phyloP scores from a whole-genome alignment of 2,329 filamentous ascomycete genomes.

The Didymosphaeria variabile region DNA sequence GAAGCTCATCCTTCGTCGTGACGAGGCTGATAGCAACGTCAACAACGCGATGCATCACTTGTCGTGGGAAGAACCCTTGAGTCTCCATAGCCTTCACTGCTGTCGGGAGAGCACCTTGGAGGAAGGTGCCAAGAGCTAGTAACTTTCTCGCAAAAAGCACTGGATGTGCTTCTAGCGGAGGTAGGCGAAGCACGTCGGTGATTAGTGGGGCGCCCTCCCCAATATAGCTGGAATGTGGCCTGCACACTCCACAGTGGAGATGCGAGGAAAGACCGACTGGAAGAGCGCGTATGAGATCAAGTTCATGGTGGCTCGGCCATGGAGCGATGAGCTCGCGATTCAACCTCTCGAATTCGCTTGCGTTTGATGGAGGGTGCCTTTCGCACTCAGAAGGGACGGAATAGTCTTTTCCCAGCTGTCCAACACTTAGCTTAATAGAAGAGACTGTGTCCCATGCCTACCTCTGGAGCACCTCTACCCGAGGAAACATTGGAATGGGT shows the following conservation, averaged over 20 bases:
- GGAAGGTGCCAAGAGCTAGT: slow-evolving; percentile 41
- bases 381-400: neutral
- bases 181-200: slow-evolving; percentile 44
- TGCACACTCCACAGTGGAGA: slow-evolving; percentile 51
- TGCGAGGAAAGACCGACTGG: slow-evolving; percentile 43
- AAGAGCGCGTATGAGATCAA: slow-evolving; percentile 48
- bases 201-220: slow-evolving; percentile 30
- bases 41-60: slow-evolving; percentile 41
- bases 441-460: neutral
- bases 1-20: slow-evolving; percentile 52
- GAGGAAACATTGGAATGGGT: neutral
- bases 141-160: slow-evolving; percentile 46
- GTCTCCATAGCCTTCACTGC: slow-evolving; percentile 23
- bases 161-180: slow-evolving; percentile 35
- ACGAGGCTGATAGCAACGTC: slow-evolving; percentile 42
- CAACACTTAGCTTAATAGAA: neutral
- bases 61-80: slow-evolving; percentile 29
- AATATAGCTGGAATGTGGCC: slow-evolving; percentile 37
- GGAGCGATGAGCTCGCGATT: slow-evolving; percentile 44
- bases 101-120: slow-evolving; percentile 31
- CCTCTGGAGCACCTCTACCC: neutral
- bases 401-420: neutral
- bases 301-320: slow-evolving; percentile 53
- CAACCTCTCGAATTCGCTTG: slow-evolving; percentile 22
- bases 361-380: neutral